Evolutionary conservation across 192 early-diverging fungal species (phyloP).

Genomic region (Gaertneriomyces sp.): DNA sequence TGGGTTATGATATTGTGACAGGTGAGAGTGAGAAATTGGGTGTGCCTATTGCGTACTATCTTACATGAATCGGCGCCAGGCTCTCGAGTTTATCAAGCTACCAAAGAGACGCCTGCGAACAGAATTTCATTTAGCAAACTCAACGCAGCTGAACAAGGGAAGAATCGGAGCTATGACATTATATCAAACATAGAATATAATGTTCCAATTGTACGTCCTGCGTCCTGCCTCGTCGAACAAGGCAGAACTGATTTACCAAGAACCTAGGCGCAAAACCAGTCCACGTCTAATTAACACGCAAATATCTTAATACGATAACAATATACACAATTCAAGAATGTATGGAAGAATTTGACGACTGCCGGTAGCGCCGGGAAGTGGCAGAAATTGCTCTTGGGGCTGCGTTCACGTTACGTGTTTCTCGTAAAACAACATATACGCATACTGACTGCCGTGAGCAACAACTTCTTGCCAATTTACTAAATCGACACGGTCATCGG

Average conservation of each 20-base stretch:
- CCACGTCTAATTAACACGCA: no score
- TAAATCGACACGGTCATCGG: slow-evolving; percentile 51
- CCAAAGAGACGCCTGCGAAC: slow-evolving; percentile 21
- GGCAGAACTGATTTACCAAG: no score
- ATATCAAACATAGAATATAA: slow-evolving; percentile 30
- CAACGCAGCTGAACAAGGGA: slow-evolving; percentile 24
- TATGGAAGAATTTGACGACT: no score
- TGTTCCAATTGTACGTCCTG: slow-evolving; percentile 2
- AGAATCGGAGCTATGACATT: slow-evolving; percentile 37
- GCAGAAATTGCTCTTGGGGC: no score
- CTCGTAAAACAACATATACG: slow-evolving; percentile 59
- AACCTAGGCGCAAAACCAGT: no score
- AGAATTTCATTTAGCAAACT: slow-evolving; percentile 43
- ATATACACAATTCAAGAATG: no score
- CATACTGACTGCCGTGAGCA: slow-evolving; percentile 38
- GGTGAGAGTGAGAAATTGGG: slow-evolving; percentile 10
- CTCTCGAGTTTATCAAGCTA: background rate
- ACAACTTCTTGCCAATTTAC: slow-evolving; percentile 39
- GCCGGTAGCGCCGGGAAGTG: no score
- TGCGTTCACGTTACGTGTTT: background rate
- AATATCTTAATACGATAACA: no score
- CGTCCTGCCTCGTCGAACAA: no score
- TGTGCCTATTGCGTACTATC: slow-evolving; percentile 1
- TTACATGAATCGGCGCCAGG: background rate
- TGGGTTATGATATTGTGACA: slow-evolving; percentile 42